Conservation (phyloP, 2,329 filamentous ascomycete species). For the Pseudophaeomoniella oleicola region DNA sequence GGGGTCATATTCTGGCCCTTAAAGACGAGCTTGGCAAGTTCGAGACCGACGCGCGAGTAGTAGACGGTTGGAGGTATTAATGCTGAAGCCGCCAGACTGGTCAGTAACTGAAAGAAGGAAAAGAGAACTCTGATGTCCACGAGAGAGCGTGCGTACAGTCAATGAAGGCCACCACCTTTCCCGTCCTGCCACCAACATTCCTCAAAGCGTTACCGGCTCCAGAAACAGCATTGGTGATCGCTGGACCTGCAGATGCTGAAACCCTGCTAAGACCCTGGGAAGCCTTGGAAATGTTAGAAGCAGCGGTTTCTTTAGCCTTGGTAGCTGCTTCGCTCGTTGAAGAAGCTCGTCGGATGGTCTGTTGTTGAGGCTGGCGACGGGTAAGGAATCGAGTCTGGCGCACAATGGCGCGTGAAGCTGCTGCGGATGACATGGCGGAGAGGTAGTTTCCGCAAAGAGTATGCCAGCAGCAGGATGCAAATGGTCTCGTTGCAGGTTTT, state of each 20-base stretch:
- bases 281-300: conserved; percentile 44
- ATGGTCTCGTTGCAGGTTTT: not conserved
- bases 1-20: conserved; percentile 80
- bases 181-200: conserved; percentile 72
- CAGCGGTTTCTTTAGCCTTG: conserved; percentile 29
- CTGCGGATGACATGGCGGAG: conserved; percentile 5
- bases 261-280: conserved; percentile 72
- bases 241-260: conserved; percentile 63
- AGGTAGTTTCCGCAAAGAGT: conserved; percentile 1
- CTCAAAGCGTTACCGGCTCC: conserved; percentile 51
- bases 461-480: not conserved
- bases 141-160: conserved; percentile 82
- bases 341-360: conserved; percentile 28
- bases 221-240: conserved; percentile 57
- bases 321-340: conserved; percentile 28
- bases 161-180: conserved; percentile 60
- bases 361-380: conserved; percentile 7
- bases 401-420: conserved; percentile 8
- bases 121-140: not conserved
- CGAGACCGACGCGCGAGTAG: conserved; percentile 78
- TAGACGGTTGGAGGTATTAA: conserved; percentile 77
- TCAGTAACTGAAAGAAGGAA: conserved; percentile 2
- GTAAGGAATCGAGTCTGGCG: conserved; percentile 8
- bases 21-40: conserved; percentile 79
- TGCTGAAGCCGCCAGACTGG: conserved; percentile 36